These are phyloP conservation scores for Neltuma alba DNA, from an alignment of 306 rosid genomes.

Conservation along the genomic window DNA sequence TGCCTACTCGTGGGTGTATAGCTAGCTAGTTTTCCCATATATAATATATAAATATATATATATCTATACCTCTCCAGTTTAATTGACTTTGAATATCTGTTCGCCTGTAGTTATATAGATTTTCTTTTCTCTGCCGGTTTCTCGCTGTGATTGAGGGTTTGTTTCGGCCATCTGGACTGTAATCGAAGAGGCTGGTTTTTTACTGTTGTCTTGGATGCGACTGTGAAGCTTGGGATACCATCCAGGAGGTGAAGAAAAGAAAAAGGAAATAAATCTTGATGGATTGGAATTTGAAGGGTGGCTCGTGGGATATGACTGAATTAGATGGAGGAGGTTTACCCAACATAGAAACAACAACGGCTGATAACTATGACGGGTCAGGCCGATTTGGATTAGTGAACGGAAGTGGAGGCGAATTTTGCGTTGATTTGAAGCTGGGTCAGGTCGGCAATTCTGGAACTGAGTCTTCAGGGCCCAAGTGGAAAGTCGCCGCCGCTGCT, in stretches of 20 bases:
- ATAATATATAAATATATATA: too few species aligned
- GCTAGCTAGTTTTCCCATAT: not conserved
- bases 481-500: slow-evolving; percentile 1
- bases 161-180: not conserved
- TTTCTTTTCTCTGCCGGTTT: not conserved
- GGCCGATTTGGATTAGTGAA: slow-evolving; percentile 43
- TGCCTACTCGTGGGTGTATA: not conserved
- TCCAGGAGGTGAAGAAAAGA: not conserved
- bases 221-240: not conserved
- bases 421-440: slow-evolving; percentile 95
- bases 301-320: slow-evolving; percentile 81
- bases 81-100: not conserved
- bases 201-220: not conserved
- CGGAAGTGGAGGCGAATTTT: slow-evolving; percentile 59
- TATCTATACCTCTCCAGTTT: not conserved
- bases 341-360: slow-evolving; percentile 56
- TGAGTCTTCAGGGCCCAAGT: slow-evolving; percentile 28
- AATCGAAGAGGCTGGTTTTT: not conserved
- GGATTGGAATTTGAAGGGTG: slow-evolving; percentile 92
- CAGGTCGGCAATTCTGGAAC: slow-evolving; percentile 57
- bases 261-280: slow-evolving; percentile 32
- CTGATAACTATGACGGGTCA: slow-evolving; percentile 48
- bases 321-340: slow-evolving; percentile 57
- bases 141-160: not conserved
- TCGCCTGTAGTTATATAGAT: not conserved